Evolutionary conservation across 2,329 filamentous ascomycete species (phyloP).

Genomic region (Mollisiaceae sp.): DNA sequence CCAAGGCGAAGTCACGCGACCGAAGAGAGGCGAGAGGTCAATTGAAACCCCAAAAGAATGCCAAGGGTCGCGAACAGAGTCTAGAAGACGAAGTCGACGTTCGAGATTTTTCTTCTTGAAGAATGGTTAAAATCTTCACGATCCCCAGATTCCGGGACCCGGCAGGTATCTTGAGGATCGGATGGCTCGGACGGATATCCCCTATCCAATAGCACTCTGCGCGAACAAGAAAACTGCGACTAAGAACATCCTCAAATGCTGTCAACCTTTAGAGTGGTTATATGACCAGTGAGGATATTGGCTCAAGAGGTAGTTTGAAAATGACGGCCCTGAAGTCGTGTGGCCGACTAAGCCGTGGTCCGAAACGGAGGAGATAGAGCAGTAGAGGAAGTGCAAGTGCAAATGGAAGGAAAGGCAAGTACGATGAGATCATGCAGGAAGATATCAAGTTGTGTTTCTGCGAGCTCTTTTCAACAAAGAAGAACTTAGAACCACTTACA

Average conservation of each 20-base stretch:
- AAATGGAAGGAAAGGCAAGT: neutral
- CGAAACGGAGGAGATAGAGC: neutral
- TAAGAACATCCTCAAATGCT: neutral
- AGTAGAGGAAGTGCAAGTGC: neutral
- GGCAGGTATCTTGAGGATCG: neutral
- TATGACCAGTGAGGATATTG: neutral
- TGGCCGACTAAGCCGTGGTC: neutral
- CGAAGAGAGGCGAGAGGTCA: neutral
- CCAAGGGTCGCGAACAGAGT: neutral
- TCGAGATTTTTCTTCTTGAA: neutral
- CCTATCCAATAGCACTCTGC: neutral
- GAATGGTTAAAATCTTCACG: neutral
- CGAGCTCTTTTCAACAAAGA: too few species aligned
- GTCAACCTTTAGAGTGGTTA: neutral
- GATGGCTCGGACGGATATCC: neutral
- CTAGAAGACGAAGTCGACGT: neutral
- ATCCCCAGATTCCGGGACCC: neutral
- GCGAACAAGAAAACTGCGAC: neutral
- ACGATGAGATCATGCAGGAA: neutral
- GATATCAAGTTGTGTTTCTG: neutral
- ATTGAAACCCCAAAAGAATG: neutral
- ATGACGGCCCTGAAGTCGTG: neutral
- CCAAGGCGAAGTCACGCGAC: neutral
- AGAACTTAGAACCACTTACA: too few species aligned
- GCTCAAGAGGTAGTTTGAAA: neutral